Evolutionary conservation across 768 basidiomycete species (phyloP), one percentile per base, ranked within the genome.

Genomic region (Trametes sanguinea): DNA sequence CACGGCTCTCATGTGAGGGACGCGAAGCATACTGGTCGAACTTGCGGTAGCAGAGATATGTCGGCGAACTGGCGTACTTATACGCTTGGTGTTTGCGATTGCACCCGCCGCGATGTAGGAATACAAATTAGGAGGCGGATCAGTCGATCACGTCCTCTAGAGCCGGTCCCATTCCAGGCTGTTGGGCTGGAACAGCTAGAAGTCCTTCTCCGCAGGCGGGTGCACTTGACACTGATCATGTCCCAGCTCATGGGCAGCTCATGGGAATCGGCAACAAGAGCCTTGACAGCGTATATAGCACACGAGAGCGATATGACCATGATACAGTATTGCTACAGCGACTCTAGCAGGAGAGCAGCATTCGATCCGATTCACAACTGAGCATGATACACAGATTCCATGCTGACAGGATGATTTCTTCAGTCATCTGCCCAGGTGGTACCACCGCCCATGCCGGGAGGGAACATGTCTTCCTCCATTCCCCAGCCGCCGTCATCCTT

Each of bases 401-500:
- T 22, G 22, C 22, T 37, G 35, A 37, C 35, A 37, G 5, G 40
- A 27, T 29, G 10, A 11, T 17, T 35, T 32, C 4, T 22, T 61
- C 47, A 61, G 4, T 65, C 67, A 0, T 68, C 67, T 10, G 61
- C 64, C 67, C 67, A 68, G 14, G 51, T 32, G 17, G 43, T 42
- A 3, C 46, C 48, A 9, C 61, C 57, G 10, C 57, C 40, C 54
- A 47, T 46, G 7, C 51, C 43, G 3, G 54, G n/a, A 50, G 54
- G 54, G 62, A 60, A 70, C 61, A 70, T 51, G 35, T 68, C 68
- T 42, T 73, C 72, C 10, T 73, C 72, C 2, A 62, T 46, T 0
- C 54, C 54, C 55, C 69, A 70, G 29, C 68, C 62, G 4, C 60
- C 62, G 29, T 73, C 72, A 17, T 73, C 72, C 60, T 73, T 73